These are phyloP conservation scores for Patellifolia procumbens DNA, from an alignment of 179 eudicot species.

Conservation along the genomic window DNA sequence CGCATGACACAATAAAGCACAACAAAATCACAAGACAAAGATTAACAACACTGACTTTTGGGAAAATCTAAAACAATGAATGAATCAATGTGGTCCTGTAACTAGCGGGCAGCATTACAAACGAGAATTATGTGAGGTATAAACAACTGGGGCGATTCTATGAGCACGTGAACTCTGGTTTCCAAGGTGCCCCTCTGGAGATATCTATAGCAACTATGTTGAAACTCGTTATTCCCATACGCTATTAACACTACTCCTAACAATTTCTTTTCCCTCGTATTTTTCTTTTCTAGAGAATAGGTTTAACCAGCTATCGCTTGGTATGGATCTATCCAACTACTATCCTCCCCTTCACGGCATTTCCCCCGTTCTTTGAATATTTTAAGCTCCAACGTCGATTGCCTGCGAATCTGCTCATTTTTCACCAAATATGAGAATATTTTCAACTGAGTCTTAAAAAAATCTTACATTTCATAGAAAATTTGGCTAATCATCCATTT, in stretches of 20 bases:
- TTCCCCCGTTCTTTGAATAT: slow-evolving; percentile 70
- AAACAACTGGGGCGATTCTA: slow-evolving; percentile 6
- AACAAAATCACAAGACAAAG: not conserved
- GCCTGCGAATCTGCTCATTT: slow-evolving; percentile 77
- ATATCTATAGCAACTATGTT: not conserved
- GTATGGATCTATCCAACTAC: slow-evolving; percentile 83
- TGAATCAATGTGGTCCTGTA: slow-evolving; percentile 33
- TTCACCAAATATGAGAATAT: not conserved
- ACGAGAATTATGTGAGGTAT: slow-evolving; percentile 20
- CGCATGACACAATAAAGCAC: not conserved
- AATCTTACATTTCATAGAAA: no score
- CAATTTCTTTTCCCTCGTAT: slow-evolving; percentile 10
- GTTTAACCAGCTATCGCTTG: slow-evolving; percentile 36
- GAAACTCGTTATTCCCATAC: slow-evolving; percentile 15
- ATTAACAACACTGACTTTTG: slow-evolving; percentile 23
- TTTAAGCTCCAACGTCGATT: slow-evolving; percentile 71
- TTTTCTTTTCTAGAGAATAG: slow-evolving; percentile 26
- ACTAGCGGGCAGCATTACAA: slow-evolving; percentile 2
- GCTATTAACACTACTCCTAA: slow-evolving; percentile 10
- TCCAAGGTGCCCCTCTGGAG: not conserved
- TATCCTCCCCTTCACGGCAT: slow-evolving; percentile 73
- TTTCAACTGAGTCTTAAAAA: no score
- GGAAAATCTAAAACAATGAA: slow-evolving; percentile 24
- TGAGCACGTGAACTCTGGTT: slow-evolving; percentile 9
- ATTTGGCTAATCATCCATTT: no score